Conservation (phyloP, 768 basidiomycete species). For the Kockovaella imperatae region DNA sequence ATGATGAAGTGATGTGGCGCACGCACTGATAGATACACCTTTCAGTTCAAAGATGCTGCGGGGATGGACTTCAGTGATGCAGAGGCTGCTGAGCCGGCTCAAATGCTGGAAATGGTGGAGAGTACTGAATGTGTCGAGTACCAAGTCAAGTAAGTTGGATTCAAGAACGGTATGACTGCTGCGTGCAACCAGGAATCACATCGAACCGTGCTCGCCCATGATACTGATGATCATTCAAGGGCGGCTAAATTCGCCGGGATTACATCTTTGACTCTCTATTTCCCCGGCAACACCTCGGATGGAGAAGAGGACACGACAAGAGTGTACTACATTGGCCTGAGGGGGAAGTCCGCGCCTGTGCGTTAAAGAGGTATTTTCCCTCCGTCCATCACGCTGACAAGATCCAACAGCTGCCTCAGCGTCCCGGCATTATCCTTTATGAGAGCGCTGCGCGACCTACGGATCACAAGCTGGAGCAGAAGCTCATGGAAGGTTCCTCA, state of each 20-base stretch:
- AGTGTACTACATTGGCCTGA: conserved; percentile 76
- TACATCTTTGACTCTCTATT: conserved; percentile 70
- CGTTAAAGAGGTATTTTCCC: conserved; percentile 4
- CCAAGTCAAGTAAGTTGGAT: conserved; percentile 58
- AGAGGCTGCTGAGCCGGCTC: conserved; percentile 55
- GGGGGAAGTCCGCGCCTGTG: conserved; percentile 52
- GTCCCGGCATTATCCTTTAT: conserved; percentile 77
- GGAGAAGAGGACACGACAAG: conserved; percentile 58
- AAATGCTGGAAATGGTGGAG: conserved; percentile 64
- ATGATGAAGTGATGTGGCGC: neutral
- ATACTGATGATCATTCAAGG: conserved; percentile 46
- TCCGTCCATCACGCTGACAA: neutral
- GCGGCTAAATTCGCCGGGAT: conserved; percentile 78
- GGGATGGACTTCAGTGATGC: conserved; percentile 75
- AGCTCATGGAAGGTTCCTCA: conserved; percentile 7
- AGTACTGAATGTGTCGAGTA: conserved; percentile 77
- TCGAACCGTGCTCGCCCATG: too few relatives aligned
- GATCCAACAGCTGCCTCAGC: conserved; percentile 56
- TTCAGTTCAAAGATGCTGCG: conserved; percentile 39
- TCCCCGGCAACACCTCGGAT: conserved; percentile 57
- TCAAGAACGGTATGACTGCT: neutral
- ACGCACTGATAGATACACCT: neutral
- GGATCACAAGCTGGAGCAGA: conserved; percentile 57
- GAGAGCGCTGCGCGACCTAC: conserved; percentile 79
- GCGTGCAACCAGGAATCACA: neutral